Percentiles rank a stretch among this genome's conserved stretches.
Evolutionary conservation across 495 filamentous ascomycete genomes (phyloP).

Genomic region (Schizothecium vesticola): DNA sequence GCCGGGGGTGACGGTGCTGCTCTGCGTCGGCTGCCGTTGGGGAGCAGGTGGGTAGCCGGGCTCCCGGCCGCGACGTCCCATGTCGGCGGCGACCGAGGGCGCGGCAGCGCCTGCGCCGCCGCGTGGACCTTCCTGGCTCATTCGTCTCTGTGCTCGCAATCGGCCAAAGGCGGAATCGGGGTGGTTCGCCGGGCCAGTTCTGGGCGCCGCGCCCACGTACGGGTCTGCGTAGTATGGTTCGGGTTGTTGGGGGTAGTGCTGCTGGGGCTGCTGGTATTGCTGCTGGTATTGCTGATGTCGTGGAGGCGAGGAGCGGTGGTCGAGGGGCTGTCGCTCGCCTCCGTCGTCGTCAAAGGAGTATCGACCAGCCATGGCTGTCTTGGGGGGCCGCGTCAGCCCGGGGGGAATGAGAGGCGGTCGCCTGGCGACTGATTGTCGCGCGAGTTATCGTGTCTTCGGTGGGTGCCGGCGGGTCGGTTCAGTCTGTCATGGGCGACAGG

Average conservation of each 20-base stretch:
- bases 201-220: slow-evolving; percentile 20
- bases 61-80: slow-evolving; percentile 27
- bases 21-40: slow-evolving; percentile 34
- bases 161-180: slow-evolving; percentile 40
- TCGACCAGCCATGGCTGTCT: slow-evolving; percentile 22
- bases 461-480: not conserved
- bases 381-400: slow-evolving; percentile 7
- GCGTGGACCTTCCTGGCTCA: slow-evolving; percentile 27
- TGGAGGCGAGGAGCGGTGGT: not conserved
- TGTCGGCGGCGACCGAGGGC: slow-evolving; percentile 17
- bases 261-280: slow-evolving; percentile 13
- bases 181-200: slow-evolving; percentile 32
- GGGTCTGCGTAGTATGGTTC: slow-evolving; percentile 24
- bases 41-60: slow-evolving; percentile 17
- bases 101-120: slow-evolving; percentile 10
- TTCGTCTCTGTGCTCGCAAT: slow-evolving; percentile 34
- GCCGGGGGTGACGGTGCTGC: slow-evolving; percentile 62
- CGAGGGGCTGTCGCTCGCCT: slow-evolving; percentile 37
- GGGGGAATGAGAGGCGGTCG: not conserved
- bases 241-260: slow-evolving; percentile 16
- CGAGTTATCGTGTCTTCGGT: not conserved
- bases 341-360: slow-evolving; percentile 33
- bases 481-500: not conserved
- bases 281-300: slow-evolving; percentile 1
- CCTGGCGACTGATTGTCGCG: not conserved